Evolutionary conservation across 148 eudicot species (phyloP), one percentile per base, ranked within the genome.

Genomic region (Mesembryanthemum crystallinum): DNA sequence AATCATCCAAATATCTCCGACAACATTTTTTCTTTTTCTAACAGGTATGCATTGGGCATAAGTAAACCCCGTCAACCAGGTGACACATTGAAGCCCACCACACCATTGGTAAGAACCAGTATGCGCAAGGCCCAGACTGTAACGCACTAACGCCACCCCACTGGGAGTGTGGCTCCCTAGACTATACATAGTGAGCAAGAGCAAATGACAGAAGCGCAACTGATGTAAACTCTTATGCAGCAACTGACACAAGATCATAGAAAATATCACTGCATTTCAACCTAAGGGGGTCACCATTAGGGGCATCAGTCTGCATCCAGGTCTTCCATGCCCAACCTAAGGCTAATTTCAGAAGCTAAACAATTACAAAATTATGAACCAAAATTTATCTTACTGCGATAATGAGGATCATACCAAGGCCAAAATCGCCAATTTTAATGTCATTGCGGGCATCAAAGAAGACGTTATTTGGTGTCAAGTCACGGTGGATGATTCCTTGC

Each of bases 371-470:
- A 28, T 62, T 24, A n/a, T n/a, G 29, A 72, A 47, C 27, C n/a
- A 20, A 59, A 39, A 60, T 32, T 6, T 27, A 67, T 33, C 32
- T 30, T 37, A 20, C 28, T 55, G 27, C 47, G 9, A 12, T 45
- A 60, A 54, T n/a, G 47, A 72, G 25, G 35, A 81, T 63, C 88
- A 77, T 88, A 94, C 98, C 98, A 78, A 95, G 93, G 75, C 98
- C 98, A 86, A 95, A 95, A 87, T 95, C 98, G 43, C 98, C 98
- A 76, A 95, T 95, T 82, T 95, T 95, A 69, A 95, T 90, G 77
- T 95, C 96, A 79, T 89, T 92, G 27, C 97, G 98, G 74, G 98
- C 92, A 85, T 86, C 98, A 84, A 95, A 95, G 80, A 95, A 95
- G 64, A 95, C 90, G 73, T 95, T 95, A 79, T 90, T 92, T 65